Evolutionary conservation across 352 stramenopile species (phyloP).

Genomic region (Pythium vanterpoolii): DNA sequence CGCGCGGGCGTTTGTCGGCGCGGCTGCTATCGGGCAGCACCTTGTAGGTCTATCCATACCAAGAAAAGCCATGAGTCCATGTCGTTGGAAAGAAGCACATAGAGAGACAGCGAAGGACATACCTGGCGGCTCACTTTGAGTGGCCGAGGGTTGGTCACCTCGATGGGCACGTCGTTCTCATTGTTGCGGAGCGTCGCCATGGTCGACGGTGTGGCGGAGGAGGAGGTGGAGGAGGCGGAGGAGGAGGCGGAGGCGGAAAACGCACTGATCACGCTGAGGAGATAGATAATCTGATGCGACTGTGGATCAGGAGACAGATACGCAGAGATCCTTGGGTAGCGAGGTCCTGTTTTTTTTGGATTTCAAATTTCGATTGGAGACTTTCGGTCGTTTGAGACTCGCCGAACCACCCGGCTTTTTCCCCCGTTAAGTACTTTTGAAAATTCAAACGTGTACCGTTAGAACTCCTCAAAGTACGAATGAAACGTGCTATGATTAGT

Average conservation of each 20-base stretch:
- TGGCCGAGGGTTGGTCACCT: slow-evolving; percentile 32
- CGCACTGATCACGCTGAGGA: background rate
- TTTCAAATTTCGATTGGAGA: slow-evolving; percentile 21
- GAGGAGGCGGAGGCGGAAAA: background rate
- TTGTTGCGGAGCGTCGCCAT: slow-evolving; percentile 59
- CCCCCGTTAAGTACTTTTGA: slow-evolving; percentile 14
- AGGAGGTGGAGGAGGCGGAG: background rate
- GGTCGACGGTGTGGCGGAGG: background rate
- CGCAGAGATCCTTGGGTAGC: background rate
- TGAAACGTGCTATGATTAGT: slow-evolving; percentile 12
- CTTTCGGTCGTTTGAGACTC: background rate
- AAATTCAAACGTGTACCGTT: slow-evolving; percentile 21
- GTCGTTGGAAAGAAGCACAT: too few species aligned
- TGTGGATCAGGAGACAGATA: background rate
- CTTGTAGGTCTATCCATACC: slow-evolving; percentile 38
- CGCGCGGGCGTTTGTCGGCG: slow-evolving; percentile 57
- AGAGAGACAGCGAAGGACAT: background rate
- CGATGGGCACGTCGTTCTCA: slow-evolving; percentile 62
- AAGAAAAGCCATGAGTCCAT: background rate
- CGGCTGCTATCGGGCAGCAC: slow-evolving; percentile 35
- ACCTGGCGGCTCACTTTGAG: slow-evolving; percentile 50
- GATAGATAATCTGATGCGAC: background rate
- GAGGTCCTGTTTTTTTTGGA: slow-evolving; percentile 14
- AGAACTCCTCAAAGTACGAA: slow-evolving; percentile 11
- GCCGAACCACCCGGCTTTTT: background rate